These are phyloP conservation scores for Sugiyamaella marilandica DNA, from an alignment of 805 yeast species.

Conservation along the genomic window DNA sequence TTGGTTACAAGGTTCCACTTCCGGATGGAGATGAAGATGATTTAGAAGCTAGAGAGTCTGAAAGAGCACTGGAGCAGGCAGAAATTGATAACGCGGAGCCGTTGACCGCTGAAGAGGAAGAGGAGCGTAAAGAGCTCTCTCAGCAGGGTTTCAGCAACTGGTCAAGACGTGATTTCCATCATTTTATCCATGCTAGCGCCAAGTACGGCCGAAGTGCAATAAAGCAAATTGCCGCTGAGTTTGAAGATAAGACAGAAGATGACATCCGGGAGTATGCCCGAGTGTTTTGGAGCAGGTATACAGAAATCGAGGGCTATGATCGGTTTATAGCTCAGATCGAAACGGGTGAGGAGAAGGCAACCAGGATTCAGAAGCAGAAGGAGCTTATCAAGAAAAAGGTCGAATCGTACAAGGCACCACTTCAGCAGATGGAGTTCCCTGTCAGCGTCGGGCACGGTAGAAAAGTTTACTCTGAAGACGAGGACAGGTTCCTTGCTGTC, in stretches of 20 bases:
- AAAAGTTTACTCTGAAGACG: constrained; percentile 77
- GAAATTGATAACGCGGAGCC: constrained; percentile 76
- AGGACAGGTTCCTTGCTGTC: constrained; percentile 80
- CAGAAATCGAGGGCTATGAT: constrained; percentile 85
- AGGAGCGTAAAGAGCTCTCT: constrained; percentile 53
- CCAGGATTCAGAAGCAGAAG: constrained; percentile 61
- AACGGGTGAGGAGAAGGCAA: constrained; percentile 79
- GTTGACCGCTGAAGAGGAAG: constrained; percentile 73
- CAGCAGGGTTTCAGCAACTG: constrained; percentile 72
- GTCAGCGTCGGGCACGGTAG: constrained; percentile 68
- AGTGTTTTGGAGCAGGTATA: constrained; percentile 75
- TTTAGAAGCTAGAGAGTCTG: constrained; percentile 41
- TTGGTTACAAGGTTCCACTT: constrained; percentile 59
- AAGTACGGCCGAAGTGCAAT: constrained; percentile 79
- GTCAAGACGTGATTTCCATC: constrained; percentile 83
- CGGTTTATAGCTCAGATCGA: constrained; percentile 76
- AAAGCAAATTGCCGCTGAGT: constrained; percentile 65
- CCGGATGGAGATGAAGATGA: constrained; percentile 47
- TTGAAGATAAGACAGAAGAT: constrained; percentile 74
- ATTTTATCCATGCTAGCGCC: constrained; percentile 66
- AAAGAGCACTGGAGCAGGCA: constrained; percentile 56
- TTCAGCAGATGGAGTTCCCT: constrained; percentile 68
- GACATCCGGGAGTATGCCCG: constrained; percentile 75
- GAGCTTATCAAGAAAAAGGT: constrained; percentile 76
- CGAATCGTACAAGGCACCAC: constrained; percentile 64